Evolutionary conservation across 108 stramenopile species (phyloP).

Genomic region (Nannochloropsis gaditana): DNA sequence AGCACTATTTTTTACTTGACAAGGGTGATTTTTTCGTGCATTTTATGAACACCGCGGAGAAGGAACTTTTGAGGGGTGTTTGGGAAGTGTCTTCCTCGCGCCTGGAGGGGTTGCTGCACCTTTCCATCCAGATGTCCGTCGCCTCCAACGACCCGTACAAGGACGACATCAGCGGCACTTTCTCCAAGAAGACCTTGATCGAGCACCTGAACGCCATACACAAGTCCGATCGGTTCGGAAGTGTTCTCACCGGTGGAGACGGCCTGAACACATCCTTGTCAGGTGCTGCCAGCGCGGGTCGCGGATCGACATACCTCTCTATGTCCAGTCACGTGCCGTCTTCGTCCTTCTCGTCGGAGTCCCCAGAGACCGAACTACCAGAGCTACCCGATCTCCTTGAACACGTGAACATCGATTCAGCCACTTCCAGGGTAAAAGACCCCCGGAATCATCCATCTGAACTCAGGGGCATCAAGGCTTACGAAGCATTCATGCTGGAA

Average conservation of each 20-base stretch:
- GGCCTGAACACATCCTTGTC: not conserved
- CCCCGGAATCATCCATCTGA: conserved; percentile 18
- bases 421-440: conserved; percentile 20
- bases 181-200: conserved; percentile 54
- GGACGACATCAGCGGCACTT: conserved; percentile 32
- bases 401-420: not conserved
- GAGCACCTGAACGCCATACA: conserved; percentile 62
- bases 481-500: conserved; percentile 79
- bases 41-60: conserved; percentile 84
- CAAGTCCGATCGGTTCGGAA: not conserved
- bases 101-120: conserved; percentile 70
- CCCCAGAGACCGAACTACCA: not conserved
- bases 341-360: not conserved
- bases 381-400: conserved; percentile 23
- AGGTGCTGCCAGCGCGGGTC: no score
- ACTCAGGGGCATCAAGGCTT: conserved; percentile 62
- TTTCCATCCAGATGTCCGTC: conserved; percentile 56
- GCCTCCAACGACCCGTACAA: conserved; percentile 41
- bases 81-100: conserved; percentile 58
- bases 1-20: conserved; percentile 90
- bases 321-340: not conserved
- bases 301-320: not conserved
- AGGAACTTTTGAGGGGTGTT: conserved; percentile 67
- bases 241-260: not conserved
- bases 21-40: conserved; percentile 94